These are phyloP conservation scores for Trapa bicornis DNA, from an alignment of 345 rosid genomes.

Conservation along the genomic window DNA sequence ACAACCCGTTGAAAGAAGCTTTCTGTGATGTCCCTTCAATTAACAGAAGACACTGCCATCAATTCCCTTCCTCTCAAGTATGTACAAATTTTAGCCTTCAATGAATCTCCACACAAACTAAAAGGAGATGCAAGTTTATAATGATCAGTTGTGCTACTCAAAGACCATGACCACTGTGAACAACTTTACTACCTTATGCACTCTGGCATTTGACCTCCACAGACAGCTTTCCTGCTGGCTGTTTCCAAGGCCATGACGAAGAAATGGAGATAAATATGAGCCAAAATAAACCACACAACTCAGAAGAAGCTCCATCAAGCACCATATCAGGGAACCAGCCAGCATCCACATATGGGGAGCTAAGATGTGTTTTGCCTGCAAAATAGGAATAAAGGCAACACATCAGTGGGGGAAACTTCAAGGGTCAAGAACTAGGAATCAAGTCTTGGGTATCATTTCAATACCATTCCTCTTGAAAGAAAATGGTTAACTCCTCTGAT, in stretches of 20 bases:
- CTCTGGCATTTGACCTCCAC: background rate
- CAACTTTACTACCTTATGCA: background rate
- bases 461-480: background rate
- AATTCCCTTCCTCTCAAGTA: background rate
- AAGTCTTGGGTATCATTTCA: background rate
- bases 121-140: background rate
- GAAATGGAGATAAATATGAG: background rate
- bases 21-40: background rate
- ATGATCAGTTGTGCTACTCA: background rate
- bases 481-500: background rate
- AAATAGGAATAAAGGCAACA: background rate
- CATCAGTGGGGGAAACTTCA: background rate
- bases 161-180: background rate
- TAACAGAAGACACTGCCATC: background rate
- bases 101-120: background rate
- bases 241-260: background rate
- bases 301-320: background rate
- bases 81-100: background rate
- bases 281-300: background rate
- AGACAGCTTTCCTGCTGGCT: background rate
- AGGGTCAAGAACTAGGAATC: background rate
- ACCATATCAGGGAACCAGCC: background rate
- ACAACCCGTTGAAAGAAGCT: too few relatives aligned
- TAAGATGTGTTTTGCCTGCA: background rate
- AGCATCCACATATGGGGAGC: background rate